These are phyloP conservation scores for Angophora floribunda DNA, from an alignment of 345 rosid species.

Conservation along the genomic window DNA sequence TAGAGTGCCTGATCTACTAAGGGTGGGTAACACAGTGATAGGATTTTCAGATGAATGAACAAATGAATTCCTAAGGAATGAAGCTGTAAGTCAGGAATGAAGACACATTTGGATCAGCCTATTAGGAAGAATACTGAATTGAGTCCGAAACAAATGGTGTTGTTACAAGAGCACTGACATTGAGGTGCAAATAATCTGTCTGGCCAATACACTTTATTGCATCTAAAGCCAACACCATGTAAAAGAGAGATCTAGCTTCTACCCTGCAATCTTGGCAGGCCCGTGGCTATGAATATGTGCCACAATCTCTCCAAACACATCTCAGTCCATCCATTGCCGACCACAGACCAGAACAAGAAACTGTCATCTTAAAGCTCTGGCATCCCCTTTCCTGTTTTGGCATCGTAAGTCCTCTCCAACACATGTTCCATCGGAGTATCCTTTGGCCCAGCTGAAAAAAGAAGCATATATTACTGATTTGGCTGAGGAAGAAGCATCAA, in stretches of 20 bases:
- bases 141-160: background rate
- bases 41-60: background rate
- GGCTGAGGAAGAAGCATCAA: background rate
- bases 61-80: background rate
- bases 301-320: background rate
- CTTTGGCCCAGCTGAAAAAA: slow-evolving; percentile 73
- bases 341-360: background rate
- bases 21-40: background rate
- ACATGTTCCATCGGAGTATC: slow-evolving; percentile 82
- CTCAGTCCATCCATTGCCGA: background rate
- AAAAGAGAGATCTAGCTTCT: background rate
- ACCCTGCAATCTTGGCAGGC: background rate
- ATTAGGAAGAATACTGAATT: background rate
- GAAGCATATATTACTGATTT: background rate
- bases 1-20: background rate
- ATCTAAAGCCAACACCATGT: background rate
- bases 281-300: background rate
- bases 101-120: background rate
- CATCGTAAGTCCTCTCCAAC: slow-evolving; percentile 73
- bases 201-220: background rate
- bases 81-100: background rate
- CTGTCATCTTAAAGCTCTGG: slow-evolving; percentile 51
- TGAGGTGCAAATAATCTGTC: background rate
- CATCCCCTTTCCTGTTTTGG: slow-evolving; percentile 88
- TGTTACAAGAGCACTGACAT: background rate